Evolutionary conservation across 257 asterid genomes (phyloP).

Genomic region (Datura wrightii): DNA sequence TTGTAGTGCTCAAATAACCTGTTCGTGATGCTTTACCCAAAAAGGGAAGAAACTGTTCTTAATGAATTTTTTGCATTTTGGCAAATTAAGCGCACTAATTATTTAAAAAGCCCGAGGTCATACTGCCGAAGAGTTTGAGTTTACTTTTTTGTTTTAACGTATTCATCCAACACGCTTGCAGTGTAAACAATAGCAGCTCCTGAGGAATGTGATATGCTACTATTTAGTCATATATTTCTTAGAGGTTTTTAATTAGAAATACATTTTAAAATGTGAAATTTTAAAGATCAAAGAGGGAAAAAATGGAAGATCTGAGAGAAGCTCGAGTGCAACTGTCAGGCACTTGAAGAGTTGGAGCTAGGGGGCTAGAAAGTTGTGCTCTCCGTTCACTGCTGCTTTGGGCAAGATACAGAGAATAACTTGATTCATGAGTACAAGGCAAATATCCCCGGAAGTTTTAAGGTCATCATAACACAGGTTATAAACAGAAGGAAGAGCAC

Average conservation of each 20-base stretch:
- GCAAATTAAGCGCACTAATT: neutral
- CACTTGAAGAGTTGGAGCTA: neutral
- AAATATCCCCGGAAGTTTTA: neutral
- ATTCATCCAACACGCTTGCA: neutral
- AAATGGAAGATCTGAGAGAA: neutral
- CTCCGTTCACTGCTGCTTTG: neutral
- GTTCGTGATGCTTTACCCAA: neutral
- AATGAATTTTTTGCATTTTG: neutral
- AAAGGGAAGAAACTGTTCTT: no score
- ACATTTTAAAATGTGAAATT: neutral
- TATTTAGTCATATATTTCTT: neutral
- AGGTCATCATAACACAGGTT: neutral
- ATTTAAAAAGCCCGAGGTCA: neutral
- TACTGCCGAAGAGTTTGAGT: neutral
- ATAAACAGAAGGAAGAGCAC: neutral
- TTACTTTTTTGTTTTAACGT: neutral
- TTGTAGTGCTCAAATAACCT: neutral
- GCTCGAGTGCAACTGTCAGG: neutral
- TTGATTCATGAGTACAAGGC: neutral
- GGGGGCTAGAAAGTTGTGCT: neutral
- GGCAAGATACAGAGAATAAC: neutral
- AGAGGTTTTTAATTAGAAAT: neutral
- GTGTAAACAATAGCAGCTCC: neutral
- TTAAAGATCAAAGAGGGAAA: neutral
- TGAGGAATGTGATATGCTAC: neutral